Base-by-base conservation (phyloP, 108 stramenopile species). In the Aurantiochytrium sp. region DNA sequence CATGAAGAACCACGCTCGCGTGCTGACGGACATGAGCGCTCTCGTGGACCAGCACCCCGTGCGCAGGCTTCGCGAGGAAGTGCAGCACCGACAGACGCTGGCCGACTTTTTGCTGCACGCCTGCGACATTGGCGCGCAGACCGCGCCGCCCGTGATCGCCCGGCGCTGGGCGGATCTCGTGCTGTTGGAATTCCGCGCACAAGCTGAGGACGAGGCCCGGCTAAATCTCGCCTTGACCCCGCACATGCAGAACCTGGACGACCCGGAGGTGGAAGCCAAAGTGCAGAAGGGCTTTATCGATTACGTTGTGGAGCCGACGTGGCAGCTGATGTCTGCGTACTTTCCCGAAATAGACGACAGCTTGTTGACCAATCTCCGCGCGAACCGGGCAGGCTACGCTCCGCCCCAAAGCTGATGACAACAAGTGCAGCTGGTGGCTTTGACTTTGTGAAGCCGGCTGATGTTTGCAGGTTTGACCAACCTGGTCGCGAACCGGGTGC, bases 221-320 rank as follows among this genome's bases (percentile, higher is more conserved):
- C 59, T 90, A 68, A 48, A 90, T 17, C 50, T 94, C 6, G 90
- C 92, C 15, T 90, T 93, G 12, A 92, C 92, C 17, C 55, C 88
- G 22, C 92, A 88, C 65, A 93, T 94, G 92, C 89, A 91, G 21
- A 91, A 89, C 2, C 87, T 94, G 41, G 90, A 90, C 55, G 85
- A 88, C 52, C 87, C 92, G 54, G 68, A 54, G 37, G 59, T 81
- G 3, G 86, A 90, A 48, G 91, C 90, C 86, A 93, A 92, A 55
- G 34, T 90, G 37, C 94, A 94, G 52, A 90, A 93, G 1, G 92
- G 93, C 31, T 94, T 94, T 87, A 91, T 93, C 50, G 87, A 87
- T 21, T 93, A 89, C 45, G 92, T 93, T 73, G 93, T 93, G 31
- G 68, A 86, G 52, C 94, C 94, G 8, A 86, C 93, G 6, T 91